Conservation (phyloP, 2,329 filamentous ascomycete species). For the Botrytis porri region DNA sequence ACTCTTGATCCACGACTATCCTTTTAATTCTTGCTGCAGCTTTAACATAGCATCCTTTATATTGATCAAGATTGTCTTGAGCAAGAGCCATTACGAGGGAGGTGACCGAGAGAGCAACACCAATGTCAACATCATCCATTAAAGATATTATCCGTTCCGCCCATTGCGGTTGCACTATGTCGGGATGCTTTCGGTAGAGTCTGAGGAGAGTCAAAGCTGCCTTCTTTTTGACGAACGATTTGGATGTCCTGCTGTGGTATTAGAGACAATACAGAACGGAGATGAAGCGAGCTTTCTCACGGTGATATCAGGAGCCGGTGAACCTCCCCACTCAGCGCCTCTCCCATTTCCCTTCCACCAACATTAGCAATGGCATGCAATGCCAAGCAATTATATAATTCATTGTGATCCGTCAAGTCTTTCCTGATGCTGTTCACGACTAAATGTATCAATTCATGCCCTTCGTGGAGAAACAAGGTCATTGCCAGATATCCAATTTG, state of each 20-base stretch:
- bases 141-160: constrained; percentile 97
- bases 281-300: constrained; percentile 51
- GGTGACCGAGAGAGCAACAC: constrained; percentile 91
- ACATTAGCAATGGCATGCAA: constrained; percentile 98
- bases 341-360: constrained; percentile 93
- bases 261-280: not conserved
- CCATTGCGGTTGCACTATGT: constrained; percentile 95
- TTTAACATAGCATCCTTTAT: constrained; percentile 92
- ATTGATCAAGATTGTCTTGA: constrained; percentile 91
- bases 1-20: constrained; percentile 87
- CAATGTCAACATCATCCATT: constrained; percentile 94
- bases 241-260: constrained; percentile 61
- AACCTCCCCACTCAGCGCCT: constrained; percentile 86
- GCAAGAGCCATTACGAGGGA: constrained; percentile 92
- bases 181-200: constrained; percentile 89
- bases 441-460: constrained; percentile 91
- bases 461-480: constrained; percentile 93
- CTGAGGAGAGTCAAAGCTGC: constrained; percentile 89
- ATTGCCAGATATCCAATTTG: constrained; percentile 98
- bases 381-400: constrained; percentile 94
- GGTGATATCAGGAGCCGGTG: constrained; percentile 92
- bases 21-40: constrained; percentile 85
- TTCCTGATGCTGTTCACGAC: constrained; percentile 99
- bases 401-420: constrained; percentile 89
- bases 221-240: constrained; percentile 99